phyloP scores from a whole-genome alignment of 495 filamentous ascomycete genomes.

The Polyplosphaeria fusca region DNA sequence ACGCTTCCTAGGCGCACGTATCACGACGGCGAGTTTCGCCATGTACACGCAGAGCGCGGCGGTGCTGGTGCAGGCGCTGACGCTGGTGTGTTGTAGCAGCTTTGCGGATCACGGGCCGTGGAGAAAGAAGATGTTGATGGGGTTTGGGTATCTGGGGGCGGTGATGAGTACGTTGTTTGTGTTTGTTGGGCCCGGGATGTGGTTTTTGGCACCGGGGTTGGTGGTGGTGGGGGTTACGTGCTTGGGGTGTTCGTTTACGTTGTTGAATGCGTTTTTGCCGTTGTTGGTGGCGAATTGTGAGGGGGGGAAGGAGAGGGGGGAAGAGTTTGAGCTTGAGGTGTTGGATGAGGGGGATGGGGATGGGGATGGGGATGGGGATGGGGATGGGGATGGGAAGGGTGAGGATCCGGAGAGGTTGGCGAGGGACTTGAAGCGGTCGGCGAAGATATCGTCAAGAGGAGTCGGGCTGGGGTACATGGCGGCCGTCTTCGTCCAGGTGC shows the following conservation, averaged over 20 bases:
- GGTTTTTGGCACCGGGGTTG: constrained; percentile 70
- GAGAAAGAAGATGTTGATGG: constrained; percentile 75
- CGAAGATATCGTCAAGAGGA: constrained; percentile 80
- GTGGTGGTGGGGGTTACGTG: constrained; percentile 62
- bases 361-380: neutral
- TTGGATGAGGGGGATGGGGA: constrained; percentile 18
- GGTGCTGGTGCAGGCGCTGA: constrained; percentile 53
- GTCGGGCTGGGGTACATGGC: constrained; percentile 89
- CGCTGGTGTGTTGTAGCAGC: constrained; percentile 52
- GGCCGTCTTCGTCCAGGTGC: constrained; percentile 71
- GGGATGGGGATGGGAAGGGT: constrained; percentile 20
- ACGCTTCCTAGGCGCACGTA: constrained; percentile 44
- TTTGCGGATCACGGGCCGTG: constrained; percentile 57
- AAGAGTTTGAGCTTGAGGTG: constrained; percentile 19
- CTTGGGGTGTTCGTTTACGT: constrained; percentile 52
- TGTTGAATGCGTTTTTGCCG: constrained; percentile 53
- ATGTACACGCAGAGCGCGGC: constrained; percentile 56
- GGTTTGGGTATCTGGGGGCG: constrained; percentile 75
- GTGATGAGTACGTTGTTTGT: constrained; percentile 79
- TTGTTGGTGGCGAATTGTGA: constrained; percentile 48
- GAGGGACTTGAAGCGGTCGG: constrained; percentile 70
- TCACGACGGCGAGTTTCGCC: constrained; percentile 54
- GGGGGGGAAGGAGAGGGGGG: neutral
- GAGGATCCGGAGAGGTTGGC: constrained; percentile 44
- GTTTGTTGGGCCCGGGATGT: constrained; percentile 63